These are phyloP conservation scores for Dalbergia cultrata DNA, from an alignment of 306 rosid genomes.

Conservation along the genomic window DNA sequence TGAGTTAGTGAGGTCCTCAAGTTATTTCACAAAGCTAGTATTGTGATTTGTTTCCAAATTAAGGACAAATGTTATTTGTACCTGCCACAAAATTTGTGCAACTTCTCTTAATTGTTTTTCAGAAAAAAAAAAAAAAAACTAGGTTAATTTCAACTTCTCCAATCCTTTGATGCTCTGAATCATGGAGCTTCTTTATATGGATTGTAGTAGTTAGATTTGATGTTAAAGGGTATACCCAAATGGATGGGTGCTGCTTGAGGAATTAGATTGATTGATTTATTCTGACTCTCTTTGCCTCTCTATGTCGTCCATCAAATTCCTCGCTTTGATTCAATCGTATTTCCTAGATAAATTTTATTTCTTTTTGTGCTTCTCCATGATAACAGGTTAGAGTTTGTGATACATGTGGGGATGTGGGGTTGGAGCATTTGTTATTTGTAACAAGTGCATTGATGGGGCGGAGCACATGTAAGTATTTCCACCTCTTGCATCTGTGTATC, in stretches of 20 bases:
- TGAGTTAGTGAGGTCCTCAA: neutral
- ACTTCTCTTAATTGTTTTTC: slow-evolving; percentile 1
- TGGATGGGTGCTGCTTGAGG: neutral
- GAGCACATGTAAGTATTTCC: slow-evolving; percentile 52
- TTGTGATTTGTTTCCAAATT: slow-evolving; percentile 5
- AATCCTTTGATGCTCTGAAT: slow-evolving; percentile 7
- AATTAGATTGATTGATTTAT: slow-evolving; percentile 12
- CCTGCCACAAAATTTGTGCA: neutral
- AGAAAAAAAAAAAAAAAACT: slow-evolving; percentile 4
- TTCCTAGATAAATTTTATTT: slow-evolving; percentile 2
- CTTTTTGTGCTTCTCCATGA: slow-evolving; percentile 13
- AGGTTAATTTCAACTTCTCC: neutral
- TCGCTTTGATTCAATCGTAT: neutral
- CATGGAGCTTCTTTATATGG: neutral
- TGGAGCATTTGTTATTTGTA: slow-evolving; percentile 32
- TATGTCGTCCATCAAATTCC: neutral
- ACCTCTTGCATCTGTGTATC: neutral
- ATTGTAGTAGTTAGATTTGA: neutral
- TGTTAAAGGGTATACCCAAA: neutral
- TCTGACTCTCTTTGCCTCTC: neutral
- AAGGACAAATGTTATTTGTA: slow-evolving; percentile 3
- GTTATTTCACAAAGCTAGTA: slow-evolving; percentile 2
- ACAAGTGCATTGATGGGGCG: slow-evolving; percentile 54
- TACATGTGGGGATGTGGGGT: slow-evolving; percentile 51
- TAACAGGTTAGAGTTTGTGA: slow-evolving; percentile 54